phyloP scores from a whole-genome alignment of 2,329 filamentous ascomycete species.

The Trichoderma semiorbis region DNA sequence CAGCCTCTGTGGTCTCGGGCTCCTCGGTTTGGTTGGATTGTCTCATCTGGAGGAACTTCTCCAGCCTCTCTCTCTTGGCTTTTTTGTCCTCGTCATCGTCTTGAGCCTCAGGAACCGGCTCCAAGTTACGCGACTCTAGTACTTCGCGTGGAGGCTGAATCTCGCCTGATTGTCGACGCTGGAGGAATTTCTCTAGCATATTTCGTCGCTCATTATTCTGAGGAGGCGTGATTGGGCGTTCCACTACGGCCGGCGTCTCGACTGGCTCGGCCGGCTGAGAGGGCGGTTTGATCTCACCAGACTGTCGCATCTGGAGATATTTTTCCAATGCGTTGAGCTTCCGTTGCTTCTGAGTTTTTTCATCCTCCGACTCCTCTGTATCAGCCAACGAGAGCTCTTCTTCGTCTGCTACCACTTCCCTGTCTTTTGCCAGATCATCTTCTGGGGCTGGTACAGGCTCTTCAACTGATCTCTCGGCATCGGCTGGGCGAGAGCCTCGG shows the following conservation, averaged over 20 bases:
- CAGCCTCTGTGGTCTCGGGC: background rate
- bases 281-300: background rate
- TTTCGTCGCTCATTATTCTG: constrained; percentile 7
- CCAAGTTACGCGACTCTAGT: background rate
- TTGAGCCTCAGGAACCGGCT: background rate
- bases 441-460: background rate
- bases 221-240: background rate
- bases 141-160: background rate
- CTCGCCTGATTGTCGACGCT: constrained; percentile 11
- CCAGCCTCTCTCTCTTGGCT: background rate
- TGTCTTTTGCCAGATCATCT: background rate
- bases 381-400: constrained; percentile 40
- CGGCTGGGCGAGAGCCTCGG: constrained; percentile 57
- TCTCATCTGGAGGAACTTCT: constrained; percentile 4
- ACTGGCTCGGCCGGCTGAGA: background rate
- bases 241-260: background rate
- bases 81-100: background rate
- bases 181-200: constrained; percentile 3
- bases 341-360: constrained; percentile 4
- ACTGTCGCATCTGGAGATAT: constrained; percentile 5
- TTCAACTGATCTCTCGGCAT: background rate
- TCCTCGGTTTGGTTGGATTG: background rate
- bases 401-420: background rate
- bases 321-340: constrained; percentile 1
- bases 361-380: constrained; percentile 24